Evolutionary conservation across 352 stramenopile species (phyloP).

Genomic region (Phytophthora chlamydospora): DNA sequence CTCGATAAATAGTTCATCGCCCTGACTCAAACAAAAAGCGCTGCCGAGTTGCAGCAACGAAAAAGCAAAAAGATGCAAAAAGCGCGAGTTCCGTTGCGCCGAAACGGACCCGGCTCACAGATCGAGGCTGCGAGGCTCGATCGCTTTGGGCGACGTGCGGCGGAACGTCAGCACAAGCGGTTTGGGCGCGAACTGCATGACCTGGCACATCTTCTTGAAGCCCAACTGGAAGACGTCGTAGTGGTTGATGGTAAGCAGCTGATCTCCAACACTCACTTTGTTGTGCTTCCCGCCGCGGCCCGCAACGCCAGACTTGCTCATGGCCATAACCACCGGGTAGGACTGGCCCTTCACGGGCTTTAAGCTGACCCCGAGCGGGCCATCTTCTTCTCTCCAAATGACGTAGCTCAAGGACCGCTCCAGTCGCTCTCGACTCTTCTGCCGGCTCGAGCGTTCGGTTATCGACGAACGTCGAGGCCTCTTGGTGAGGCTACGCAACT

Average conservation of each 20-base stretch:
- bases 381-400: conserved; percentile 73
- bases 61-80: background rate
- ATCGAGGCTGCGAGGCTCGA: conserved; percentile 47
- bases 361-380: conserved; percentile 58
- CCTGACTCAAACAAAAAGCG: background rate
- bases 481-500: conserved; percentile 44
- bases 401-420: conserved; percentile 69
- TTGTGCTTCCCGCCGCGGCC: conserved; percentile 37
- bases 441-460: conserved; percentile 25
- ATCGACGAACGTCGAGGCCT: conserved; percentile 18
- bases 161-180: conserved; percentile 79
- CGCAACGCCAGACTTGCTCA: conserved; percentile 42
- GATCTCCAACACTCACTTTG: conserved; percentile 48
- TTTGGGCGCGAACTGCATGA: conserved; percentile 69
- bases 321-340: conserved; percentile 59
- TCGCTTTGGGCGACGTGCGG: conserved; percentile 33
- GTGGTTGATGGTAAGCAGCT: conserved; percentile 78
- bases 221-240: conserved; percentile 64
- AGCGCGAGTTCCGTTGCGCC: too few relatives aligned
- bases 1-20: conserved; percentile 26
- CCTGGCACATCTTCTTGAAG: conserved; percentile 57
- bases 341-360: conserved; percentile 56
- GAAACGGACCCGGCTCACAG: conserved; percentile 39
- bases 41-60: background rate
- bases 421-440: conserved; percentile 54